phyloP scores from a whole-genome alignment of 1,284 basidiomycete genomes.

The Laetiporus sulphureus region DNA sequence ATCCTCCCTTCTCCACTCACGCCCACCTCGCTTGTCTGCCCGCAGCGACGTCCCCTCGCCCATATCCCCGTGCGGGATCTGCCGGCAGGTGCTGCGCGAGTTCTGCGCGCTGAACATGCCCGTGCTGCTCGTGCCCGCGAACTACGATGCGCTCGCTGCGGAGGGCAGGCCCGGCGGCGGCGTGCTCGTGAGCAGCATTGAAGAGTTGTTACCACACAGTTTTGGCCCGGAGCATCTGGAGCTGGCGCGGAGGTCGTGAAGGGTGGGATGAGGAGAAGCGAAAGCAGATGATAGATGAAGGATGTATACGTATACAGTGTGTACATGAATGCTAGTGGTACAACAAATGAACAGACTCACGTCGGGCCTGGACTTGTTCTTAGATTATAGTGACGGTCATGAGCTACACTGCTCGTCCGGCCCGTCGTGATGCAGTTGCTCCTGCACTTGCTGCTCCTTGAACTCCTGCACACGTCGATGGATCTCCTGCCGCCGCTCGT shows the following conservation, averaged over 20 bases:
- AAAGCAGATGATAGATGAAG: background rate
- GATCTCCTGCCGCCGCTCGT: slow-evolving; percentile 34
- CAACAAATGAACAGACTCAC: too few relatives aligned
- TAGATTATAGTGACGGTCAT: too few relatives aligned
- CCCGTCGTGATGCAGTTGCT: background rate
- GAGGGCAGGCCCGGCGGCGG: slow-evolving; percentile 40
- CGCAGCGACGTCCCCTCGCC: slow-evolving; percentile 56
- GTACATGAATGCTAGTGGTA: slow-evolving; percentile 2
- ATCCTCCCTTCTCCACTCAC: background rate
- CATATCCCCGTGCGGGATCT: slow-evolving; percentile 85
- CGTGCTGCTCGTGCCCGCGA: slow-evolving; percentile 68
- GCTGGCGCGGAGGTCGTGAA: slow-evolving; percentile 30
- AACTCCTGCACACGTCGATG: slow-evolving; percentile 29
- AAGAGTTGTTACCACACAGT: slow-evolving; percentile 75
- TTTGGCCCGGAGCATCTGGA: slow-evolving; percentile 83
- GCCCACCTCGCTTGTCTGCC: background rate
- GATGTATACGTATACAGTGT: background rate
- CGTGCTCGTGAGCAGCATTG: slow-evolving; percentile 60
- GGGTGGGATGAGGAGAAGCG: background rate
- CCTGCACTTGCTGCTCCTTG: slow-evolving; percentile 10
- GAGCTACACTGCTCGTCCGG: background rate
- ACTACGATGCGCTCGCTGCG: slow-evolving; percentile 42
- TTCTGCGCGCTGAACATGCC: slow-evolving; percentile 78
- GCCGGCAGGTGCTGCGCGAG: slow-evolving; percentile 87
- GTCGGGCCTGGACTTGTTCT: too few relatives aligned